A percentile compares a stretch with the other conserved stretches of the same genome.
Conservation (phyloP, 352 stramenopile genomes). For the Hyaloperonospora brassicae region DNA sequence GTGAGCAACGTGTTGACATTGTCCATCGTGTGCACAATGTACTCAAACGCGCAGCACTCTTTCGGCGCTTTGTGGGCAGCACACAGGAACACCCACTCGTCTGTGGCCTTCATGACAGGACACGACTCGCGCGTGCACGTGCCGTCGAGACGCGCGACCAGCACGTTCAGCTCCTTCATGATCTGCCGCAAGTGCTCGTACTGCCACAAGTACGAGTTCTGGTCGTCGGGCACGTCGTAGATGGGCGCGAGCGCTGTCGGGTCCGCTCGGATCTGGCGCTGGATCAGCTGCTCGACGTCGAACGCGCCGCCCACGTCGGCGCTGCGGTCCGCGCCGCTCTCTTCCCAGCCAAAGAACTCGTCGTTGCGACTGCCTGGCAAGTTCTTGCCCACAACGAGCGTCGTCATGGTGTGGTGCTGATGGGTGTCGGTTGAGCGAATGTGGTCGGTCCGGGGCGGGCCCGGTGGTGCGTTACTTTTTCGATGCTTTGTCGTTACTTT, state of each 20-base stretch:
- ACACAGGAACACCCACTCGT: slow-evolving; percentile 83
- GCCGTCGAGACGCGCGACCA: slow-evolving; percentile 57
- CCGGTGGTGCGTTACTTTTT: too few relatives aligned
- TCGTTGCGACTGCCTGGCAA: slow-evolving; percentile 60
- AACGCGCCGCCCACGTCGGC: slow-evolving; percentile 47
- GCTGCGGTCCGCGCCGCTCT: slow-evolving; percentile 6
- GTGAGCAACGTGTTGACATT: slow-evolving; percentile 82
- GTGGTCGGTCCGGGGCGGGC: too few relatives aligned
- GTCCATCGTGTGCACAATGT: slow-evolving; percentile 83
- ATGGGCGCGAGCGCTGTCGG: slow-evolving; percentile 50
- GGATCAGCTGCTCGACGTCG: slow-evolving; percentile 73
- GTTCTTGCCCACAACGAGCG: slow-evolving; percentile 61
- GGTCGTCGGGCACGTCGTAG: slow-evolving; percentile 68
- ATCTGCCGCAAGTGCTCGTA: slow-evolving; percentile 80
- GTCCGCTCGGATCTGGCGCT: slow-evolving; percentile 55
- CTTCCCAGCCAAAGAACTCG: slow-evolving; percentile 76
- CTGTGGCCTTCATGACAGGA: slow-evolving; percentile 75
- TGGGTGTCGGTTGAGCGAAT: too few relatives aligned
- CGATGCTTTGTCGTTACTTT: too few relatives aligned
- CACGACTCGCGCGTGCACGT: slow-evolving; percentile 64
- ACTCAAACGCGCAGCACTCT: slow-evolving; percentile 82
- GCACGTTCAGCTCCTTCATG: slow-evolving; percentile 78
- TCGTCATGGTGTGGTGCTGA: slow-evolving; percentile 20
- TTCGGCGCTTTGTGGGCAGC: slow-evolving; percentile 75
- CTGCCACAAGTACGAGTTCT: slow-evolving; percentile 81